phyloP scores from a whole-genome alignment of 1,139 yeast species.

The Sugiyamaella paludigena region DNA sequence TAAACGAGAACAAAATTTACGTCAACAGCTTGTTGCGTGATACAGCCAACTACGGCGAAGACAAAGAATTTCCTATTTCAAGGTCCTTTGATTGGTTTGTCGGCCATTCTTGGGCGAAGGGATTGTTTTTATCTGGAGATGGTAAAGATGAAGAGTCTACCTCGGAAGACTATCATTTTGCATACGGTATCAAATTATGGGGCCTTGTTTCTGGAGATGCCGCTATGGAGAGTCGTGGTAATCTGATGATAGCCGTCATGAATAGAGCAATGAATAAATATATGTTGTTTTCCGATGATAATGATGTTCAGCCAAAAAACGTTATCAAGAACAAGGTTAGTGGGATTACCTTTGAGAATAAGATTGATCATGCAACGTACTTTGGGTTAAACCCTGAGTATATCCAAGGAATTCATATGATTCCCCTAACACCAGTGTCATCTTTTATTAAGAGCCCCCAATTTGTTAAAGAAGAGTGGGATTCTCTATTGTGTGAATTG shows the following conservation, averaged over 20 bases:
- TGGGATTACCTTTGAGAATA: constrained; percentile 75
- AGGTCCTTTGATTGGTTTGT: constrained; percentile 73
- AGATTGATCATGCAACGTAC: constrained; percentile 84
- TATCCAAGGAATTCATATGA: constrained; percentile 91
- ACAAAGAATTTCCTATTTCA: constrained; percentile 63
- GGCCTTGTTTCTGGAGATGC: constrained; percentile 60
- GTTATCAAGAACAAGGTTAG: constrained; percentile 60
- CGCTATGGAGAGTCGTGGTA: constrained; percentile 65
- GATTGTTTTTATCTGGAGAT: constrained; percentile 62
- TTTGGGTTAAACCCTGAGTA: constrained; percentile 71
- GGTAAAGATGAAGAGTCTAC: constrained; percentile 76
- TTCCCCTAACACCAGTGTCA: constrained; percentile 83
- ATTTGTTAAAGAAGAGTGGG: constrained; percentile 80
- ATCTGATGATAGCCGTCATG: constrained; percentile 64
- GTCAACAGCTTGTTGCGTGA: constrained; percentile 62
- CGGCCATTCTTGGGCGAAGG: constrained; percentile 83
- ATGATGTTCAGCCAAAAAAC: constrained; percentile 50
- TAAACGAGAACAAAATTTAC: constrained; percentile 55
- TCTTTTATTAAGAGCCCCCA: constrained; percentile 63
- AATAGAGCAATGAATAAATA: constrained; percentile 59
- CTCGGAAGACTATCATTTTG: constrained; percentile 66
- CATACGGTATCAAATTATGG: constrained; percentile 75
- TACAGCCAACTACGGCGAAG: constrained; percentile 65
- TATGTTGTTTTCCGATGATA: constrained; percentile 54
- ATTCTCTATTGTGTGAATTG: constrained; percentile 39